Evolutionary conservation across 2,329 filamentous ascomycete genomes (phyloP).

Genomic region (Emergomyces africanus): DNA sequence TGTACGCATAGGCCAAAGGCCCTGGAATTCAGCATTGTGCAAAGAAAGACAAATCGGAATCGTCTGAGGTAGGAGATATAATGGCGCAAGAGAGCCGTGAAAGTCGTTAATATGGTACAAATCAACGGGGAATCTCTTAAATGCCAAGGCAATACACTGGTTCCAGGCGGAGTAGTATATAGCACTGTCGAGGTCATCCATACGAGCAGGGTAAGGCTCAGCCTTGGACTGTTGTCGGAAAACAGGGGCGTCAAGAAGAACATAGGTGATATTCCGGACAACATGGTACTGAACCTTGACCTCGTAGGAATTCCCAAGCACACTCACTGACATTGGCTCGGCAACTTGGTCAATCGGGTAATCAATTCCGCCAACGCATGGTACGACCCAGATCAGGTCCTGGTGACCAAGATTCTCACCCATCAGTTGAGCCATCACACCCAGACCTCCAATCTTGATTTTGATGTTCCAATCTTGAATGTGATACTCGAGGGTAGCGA

Average conservation of each 20-base stretch:
- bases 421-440: conserved; percentile 60
- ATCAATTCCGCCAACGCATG: conserved; percentile 50
- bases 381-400: conserved; percentile 53
- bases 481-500: conserved; percentile 61
- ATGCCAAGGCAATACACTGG: conserved; percentile 52
- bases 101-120: conserved; percentile 58
- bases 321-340: conserved; percentile 49
- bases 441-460: conserved; percentile 58
- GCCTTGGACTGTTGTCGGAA: conserved; percentile 51
- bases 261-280: conserved; percentile 54
- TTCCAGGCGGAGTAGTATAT: conserved; percentile 62
- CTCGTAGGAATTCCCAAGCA: conserved; percentile 48
- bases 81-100: conserved; percentile 49
- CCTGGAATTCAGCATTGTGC: conserved; percentile 58
- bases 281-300: conserved; percentile 52
- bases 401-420: conserved; percentile 52
- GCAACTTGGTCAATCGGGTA: conserved; percentile 48
- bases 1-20: conserved; percentile 54
- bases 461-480: conserved; percentile 59
- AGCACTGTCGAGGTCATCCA: conserved; percentile 56
- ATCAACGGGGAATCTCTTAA: conserved; percentile 50
- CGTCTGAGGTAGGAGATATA: conserved; percentile 51
- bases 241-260: conserved; percentile 53
- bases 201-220: conserved; percentile 53
- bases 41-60: conserved; percentile 52